Conservation (phyloP, 202 grass and related monocot species). For the Setaria italica region DNA sequence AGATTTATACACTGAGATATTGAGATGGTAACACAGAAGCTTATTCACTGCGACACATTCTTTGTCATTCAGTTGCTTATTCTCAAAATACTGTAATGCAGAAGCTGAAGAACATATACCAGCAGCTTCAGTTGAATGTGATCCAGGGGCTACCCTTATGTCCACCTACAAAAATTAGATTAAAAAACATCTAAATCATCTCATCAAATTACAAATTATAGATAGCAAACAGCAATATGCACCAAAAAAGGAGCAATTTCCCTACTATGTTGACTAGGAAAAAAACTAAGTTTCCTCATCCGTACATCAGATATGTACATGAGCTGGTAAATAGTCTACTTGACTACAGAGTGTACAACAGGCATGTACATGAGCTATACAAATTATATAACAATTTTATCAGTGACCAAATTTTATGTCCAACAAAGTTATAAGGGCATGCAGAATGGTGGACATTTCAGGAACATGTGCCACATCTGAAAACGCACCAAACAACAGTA, state of each 20-base stretch:
- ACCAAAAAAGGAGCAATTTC: neutral
- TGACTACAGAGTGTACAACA: neutral
- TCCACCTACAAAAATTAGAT: conserved; percentile 71
- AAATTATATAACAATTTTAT: neutral
- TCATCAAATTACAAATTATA: neutral
- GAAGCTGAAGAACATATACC: conserved; percentile 51
- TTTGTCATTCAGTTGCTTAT: too few relatives aligned
- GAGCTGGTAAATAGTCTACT: neutral
- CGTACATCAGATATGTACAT: neutral
- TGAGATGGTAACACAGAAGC: neutral
- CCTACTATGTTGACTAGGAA: neutral
- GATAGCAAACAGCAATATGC: neutral
- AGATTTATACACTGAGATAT: neutral
- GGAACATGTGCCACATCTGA: neutral
- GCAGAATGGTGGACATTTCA: neutral
- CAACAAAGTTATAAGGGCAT: neutral
- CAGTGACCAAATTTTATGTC: neutral
- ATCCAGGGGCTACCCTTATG: conserved; percentile 84
- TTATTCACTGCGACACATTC: neutral
- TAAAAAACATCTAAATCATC: neutral
- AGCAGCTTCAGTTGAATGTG: conserved; percentile 88
- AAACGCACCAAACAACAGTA: neutral
- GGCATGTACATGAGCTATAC: neutral
- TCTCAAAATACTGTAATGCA: neutral
- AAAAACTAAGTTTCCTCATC: neutral